A percentile compares a stretch with the other conserved stretches of the same genome.
Conservation (phyloP, 2,329 filamentous ascomycete species). For the Apiospora malaysiana region DNA sequence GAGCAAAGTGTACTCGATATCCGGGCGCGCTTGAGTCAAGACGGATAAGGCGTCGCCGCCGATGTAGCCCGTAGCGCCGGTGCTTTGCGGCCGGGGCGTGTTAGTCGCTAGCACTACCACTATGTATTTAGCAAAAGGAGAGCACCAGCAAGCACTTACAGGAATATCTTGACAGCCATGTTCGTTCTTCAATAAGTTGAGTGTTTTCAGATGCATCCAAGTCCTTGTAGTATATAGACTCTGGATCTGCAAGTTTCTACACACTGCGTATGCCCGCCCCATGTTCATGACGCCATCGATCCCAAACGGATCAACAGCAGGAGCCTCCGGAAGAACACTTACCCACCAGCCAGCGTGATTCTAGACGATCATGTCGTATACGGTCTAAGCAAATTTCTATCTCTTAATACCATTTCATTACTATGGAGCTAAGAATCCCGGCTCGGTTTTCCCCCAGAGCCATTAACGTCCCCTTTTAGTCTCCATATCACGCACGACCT, state of each 20-base stretch:
- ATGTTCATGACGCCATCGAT: conserved; percentile 6
- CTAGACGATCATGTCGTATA: background rate
- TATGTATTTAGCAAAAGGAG: background rate
- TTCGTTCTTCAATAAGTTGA: background rate
- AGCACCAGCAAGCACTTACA: conserved; percentile 4
- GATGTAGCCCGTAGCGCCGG: conserved; percentile 26
- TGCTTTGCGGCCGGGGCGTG: background rate
- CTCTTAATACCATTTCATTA: conserved; percentile 14
- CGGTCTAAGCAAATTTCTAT: background rate
- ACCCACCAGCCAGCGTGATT: background rate
- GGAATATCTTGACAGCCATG: conserved; percentile 22
- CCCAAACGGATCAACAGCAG: background rate
- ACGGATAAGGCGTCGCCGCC: conserved; percentile 24
- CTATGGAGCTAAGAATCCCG: conserved; percentile 2
- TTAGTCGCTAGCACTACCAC: background rate
- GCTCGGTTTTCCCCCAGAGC: background rate
- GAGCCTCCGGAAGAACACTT: background rate
- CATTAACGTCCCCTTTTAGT: conserved; percentile 9
- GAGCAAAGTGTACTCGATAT: conserved; percentile 23
- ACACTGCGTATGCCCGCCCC: background rate
- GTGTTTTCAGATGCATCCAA: background rate
- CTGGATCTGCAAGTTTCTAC: too few species aligned
- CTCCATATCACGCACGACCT: background rate
- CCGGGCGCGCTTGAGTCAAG: conserved; percentile 23
- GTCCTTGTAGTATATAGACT: background rate